phyloP scores from a whole-genome alignment of 2,329 filamentous ascomycete species.

The Colletotrichum ledebouriae region DNA sequence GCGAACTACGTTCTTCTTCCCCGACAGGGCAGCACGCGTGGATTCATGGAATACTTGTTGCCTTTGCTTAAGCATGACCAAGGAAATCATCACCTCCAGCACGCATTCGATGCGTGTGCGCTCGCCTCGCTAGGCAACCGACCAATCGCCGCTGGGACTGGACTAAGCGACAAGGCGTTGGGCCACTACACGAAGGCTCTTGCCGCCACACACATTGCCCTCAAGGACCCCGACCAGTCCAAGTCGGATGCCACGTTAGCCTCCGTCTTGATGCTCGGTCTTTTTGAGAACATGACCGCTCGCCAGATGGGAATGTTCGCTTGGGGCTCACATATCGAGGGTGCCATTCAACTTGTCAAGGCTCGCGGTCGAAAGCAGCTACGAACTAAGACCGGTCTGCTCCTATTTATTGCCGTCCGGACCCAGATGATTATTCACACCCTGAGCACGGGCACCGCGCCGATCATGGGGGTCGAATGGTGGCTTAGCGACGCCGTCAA shows the following conservation, averaged over 20 bases:
- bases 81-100: constrained; percentile 62
- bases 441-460: constrained; percentile 65
- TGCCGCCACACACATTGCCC: constrained; percentile 63
- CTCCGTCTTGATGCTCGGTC: constrained; percentile 69
- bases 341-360: constrained; percentile 72
- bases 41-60: constrained; percentile 71
- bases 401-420: constrained; percentile 71
- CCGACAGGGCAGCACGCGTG: constrained; percentile 62
- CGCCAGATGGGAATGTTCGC: constrained; percentile 51
- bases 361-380: constrained; percentile 69
- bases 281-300: constrained; percentile 66
- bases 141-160: constrained; percentile 50
- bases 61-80: constrained; percentile 65
- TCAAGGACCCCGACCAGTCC: constrained; percentile 63
- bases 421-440: constrained; percentile 74
- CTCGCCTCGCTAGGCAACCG: constrained; percentile 70
- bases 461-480: constrained; percentile 69
- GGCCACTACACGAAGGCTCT: constrained; percentile 68
- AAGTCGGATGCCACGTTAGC: constrained; percentile 70
- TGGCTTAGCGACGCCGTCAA: constrained; percentile 68
- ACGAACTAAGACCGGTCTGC: constrained; percentile 64
- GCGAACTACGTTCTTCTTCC: constrained; percentile 72
- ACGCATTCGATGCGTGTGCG: constrained; percentile 72
- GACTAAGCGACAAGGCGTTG: constrained; percentile 58
- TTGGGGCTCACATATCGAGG: constrained; percentile 75